These are phyloP conservation scores for Beta vulgaris DNA, from an alignment of 148 eudicot species.

Conservation along the genomic window DNA sequence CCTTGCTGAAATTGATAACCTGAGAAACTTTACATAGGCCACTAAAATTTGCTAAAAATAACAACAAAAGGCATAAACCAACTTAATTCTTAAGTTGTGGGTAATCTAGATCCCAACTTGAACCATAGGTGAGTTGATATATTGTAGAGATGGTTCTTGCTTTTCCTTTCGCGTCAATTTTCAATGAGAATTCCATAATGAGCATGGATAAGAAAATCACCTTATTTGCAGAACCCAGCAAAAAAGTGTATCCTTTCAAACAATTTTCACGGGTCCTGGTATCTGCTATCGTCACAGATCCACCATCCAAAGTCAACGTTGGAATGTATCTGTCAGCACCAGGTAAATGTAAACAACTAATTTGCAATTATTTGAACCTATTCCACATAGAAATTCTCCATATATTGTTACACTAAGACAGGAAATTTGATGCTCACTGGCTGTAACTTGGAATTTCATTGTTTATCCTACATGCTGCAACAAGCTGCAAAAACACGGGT, in stretches of 20 bases:
- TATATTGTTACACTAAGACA: neutral
- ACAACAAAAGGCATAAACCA: no score
- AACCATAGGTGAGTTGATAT: neutral
- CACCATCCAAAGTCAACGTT: conserved; percentile 64
- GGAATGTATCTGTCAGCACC: conserved; percentile 63
- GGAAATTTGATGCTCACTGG: conserved; percentile 47
- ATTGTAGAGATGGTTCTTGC: neutral
- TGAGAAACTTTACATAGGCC: no score
- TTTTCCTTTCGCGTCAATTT: neutral
- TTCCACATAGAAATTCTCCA: neutral
- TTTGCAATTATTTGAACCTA: neutral
- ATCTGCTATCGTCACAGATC: conserved; percentile 64
- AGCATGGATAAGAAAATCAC: conserved; percentile 30
- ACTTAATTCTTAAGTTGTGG: no score
- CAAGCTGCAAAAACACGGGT: conserved; percentile 36
- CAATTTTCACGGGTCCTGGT: conserved; percentile 69
- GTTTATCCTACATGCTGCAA: conserved; percentile 50
- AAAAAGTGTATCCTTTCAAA: conserved; percentile 67
- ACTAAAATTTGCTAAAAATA: no score
- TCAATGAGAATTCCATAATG: neutral
- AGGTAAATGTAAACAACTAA: neutral
- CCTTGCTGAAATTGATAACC: no score
- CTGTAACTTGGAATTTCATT: conserved; percentile 71
- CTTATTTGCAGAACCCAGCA: conserved; percentile 59
- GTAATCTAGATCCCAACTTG: no score